Base-by-base conservation (phyloP, 139 green algal genomes). In the Haematococcus lacustris region DNA sequence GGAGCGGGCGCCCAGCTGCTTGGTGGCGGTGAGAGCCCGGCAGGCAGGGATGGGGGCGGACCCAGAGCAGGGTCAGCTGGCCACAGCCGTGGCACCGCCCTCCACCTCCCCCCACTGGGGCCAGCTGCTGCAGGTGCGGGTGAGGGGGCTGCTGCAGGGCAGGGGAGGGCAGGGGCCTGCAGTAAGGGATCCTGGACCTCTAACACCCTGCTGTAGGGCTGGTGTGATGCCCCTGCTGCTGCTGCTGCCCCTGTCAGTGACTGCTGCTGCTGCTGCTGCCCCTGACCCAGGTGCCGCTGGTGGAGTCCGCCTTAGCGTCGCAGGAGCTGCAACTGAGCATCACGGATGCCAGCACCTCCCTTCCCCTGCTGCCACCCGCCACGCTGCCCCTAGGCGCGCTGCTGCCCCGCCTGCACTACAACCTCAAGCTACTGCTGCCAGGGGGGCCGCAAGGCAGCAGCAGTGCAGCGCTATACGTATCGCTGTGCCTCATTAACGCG, bases 391-490 rank as follows among this genome's bases (percentile, higher is more conserved):
- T 72, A 9, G 43, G 28, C 43, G 13, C 3, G 32, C 30, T 72
- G 30, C 43, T 65, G 41, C 67, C 67, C 3, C 47, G 67, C 21
- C 28, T 59, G 67, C 67, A 72, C 65, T 83, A 87, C 75, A 87
- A 78, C 73, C 65, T 83, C 30, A 73, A 68, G 25, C 67, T 86
- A 39, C 33, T 62, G 30, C 71, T 83, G 51, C 69, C 67, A n/a
- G 78, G 78, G 5, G 78, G 78, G 3, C 73, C 70, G 1, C 63
- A 77, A 63, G 69, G 78, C 64, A 47, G 66, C 69, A 69, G 28
- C 34, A 62, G 69, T 82, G 30, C 80, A 26, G 51, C 53, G 1
- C 60, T 87, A 28, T 83, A 81, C 41, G 70, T 87, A 28, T 81
- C 72, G 9, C 39, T 84, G 33, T 72, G 77, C 51, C 65, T 87